Conservation (phyloP, 1,284 basidiomycete genomes). For the Ceratobasidium sp. region DNA sequence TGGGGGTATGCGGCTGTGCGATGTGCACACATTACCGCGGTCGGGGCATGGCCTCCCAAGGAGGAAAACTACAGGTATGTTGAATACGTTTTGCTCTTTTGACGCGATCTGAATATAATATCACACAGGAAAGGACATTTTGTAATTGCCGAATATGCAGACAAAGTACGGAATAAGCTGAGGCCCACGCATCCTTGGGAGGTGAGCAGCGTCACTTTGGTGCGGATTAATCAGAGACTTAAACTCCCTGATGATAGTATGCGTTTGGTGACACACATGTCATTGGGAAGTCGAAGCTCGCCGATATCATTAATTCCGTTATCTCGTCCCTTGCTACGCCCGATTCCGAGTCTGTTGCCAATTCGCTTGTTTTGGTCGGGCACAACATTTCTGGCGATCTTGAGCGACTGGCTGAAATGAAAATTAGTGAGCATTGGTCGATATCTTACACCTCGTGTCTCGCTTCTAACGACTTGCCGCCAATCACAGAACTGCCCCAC, state of each 20-base stretch:
- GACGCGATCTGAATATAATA: background rate
- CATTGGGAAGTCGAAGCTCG: slow-evolving; percentile 71
- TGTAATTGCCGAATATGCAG: slow-evolving; percentile 79
- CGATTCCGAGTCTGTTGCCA: slow-evolving; percentile 76
- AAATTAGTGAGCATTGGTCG: slow-evolving; percentile 67
- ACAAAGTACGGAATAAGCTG: slow-evolving; percentile 71
- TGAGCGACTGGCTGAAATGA: slow-evolving; percentile 73
- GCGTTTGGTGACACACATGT: slow-evolving; percentile 84
- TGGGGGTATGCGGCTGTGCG: slow-evolving; percentile 84
- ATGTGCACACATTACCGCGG: slow-evolving; percentile 78
- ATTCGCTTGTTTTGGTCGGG: slow-evolving; percentile 78
- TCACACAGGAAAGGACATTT: slow-evolving; percentile 74
- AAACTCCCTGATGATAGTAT: slow-evolving; percentile 60
- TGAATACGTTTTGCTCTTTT: slow-evolving; percentile 43
- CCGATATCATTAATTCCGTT: slow-evolving; percentile 77
- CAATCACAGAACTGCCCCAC: slow-evolving; percentile 68
- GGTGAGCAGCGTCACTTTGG: slow-evolving; percentile 59
- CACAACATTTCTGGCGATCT: slow-evolving; percentile 69
- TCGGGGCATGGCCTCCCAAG: slow-evolving; percentile 81
- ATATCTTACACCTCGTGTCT: slow-evolving; percentile 48
- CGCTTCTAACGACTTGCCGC: background rate
- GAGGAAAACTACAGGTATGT: slow-evolving; percentile 78
- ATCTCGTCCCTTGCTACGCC: slow-evolving; percentile 77
- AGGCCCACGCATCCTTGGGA: slow-evolving; percentile 73
- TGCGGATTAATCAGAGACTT: background rate